Percentiles rank a stretch among this genome's conserved stretches.
phyloP scores from a whole-genome alignment of 1,139 yeast genomes.

The Suhomyces guaymorum region DNA sequence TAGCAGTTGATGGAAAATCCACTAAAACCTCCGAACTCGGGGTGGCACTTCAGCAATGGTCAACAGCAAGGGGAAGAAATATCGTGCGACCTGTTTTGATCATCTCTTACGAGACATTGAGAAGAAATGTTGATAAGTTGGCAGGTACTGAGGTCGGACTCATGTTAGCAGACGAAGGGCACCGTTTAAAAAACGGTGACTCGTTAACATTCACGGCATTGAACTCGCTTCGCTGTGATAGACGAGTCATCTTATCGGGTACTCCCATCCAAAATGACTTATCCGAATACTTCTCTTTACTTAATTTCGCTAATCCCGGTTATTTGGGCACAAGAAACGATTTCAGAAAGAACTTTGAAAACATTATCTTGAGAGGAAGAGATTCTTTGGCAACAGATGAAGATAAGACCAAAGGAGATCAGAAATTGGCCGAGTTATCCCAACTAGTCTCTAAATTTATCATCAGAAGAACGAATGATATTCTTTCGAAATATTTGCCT shows the following conservation, averaged over 20 bases:
- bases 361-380: constrained; percentile 77
- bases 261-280: constrained; percentile 97
- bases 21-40: constrained; percentile 69
- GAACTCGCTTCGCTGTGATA: constrained; percentile 75
- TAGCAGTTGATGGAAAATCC: constrained; percentile 89
- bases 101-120: constrained; percentile 90
- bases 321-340: constrained; percentile 81
- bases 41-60: constrained; percentile 79
- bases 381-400: constrained; percentile 88
- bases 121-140: constrained; percentile 80
- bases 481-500: constrained; percentile 88
- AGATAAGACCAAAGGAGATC: constrained; percentile 72
- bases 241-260: constrained; percentile 92
- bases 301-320: constrained; percentile 95
- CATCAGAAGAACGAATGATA: constrained; percentile 93
- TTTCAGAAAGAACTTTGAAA: constrained; percentile 82
- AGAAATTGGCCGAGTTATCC: constrained; percentile 68
- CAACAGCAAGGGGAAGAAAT: constrained; percentile 82
- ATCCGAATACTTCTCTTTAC: constrained; percentile 87
- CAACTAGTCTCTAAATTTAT: constrained; percentile 83
- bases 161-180: constrained; percentile 95
- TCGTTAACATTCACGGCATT: constrained; percentile 89
- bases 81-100: constrained; percentile 92
- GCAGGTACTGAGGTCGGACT: constrained; percentile 83
- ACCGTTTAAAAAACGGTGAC: constrained; percentile 90